Base-by-base conservation (phyloP, 2,329 filamentous ascomycete genomes). In the Sporothrix globosa region DNA sequence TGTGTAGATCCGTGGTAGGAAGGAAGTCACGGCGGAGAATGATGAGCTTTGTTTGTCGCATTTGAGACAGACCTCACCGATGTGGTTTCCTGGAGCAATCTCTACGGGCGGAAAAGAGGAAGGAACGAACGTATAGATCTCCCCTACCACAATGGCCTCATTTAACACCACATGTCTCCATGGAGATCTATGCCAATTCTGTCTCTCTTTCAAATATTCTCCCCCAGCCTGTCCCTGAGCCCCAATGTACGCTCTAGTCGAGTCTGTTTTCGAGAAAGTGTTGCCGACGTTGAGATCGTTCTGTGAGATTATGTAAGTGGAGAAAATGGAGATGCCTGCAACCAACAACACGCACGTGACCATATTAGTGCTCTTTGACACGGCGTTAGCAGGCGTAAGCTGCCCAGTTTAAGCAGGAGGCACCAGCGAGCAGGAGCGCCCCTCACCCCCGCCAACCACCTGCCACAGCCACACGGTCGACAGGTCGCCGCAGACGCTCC, bases 381-480 rank as follows among this genome's bases (percentile, higher is more conserved):
- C 44, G 24, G 34, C 27, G 19, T 53, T 52, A 50, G 46, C 63
- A 66, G 63, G 56, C 69, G 56, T 53, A 46, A 68, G 69, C 63
- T 70, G n/a, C 68, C 50, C 21, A 10, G 27, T 27, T 67, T 53
- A 34, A 24, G 56, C 56, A 46, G 60, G 68, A 54, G 56, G 58
- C 56, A 68, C 50, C 58, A 69, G 21, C 34, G 30, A 21, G 61
- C 50, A 54, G 50, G 58, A 21, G 50, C 50, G 54, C 69, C 56
- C 58, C 65, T 60, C 52, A 66, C n/a, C 70, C 67, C 70, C 67
- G 50, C 70, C 70, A 68, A 68, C 69, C 70, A 71, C 66, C 66
- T 27, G 50, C 66, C 69, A 68, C 65, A 71, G 70, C 70, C 66
- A 69, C 66, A 69, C 66, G 52, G 67, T 66, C 50, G 66, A 60